phyloP scores from a whole-genome alignment of 2,329 filamentous ascomycete species.

The Colletotrichum sp. region DNA sequence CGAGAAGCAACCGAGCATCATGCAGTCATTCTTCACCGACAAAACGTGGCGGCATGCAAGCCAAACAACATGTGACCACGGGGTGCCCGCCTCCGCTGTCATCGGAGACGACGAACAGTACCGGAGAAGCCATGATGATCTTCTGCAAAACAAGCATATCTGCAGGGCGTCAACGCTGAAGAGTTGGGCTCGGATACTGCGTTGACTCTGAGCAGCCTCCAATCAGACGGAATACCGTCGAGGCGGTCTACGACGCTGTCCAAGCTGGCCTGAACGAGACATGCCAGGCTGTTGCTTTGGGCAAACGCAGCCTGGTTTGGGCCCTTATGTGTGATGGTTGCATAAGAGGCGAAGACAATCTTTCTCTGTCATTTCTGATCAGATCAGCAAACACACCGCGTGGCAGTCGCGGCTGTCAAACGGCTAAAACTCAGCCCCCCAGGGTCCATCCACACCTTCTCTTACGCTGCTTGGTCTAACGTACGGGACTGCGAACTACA shows the following conservation, averaged over 20 bases:
- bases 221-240: neutral
- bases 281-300: neutral
- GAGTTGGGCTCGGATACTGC: neutral
- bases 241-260: neutral
- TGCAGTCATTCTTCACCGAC: constrained; percentile 17
- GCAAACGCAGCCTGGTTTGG: neutral
- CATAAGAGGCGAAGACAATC: neutral
- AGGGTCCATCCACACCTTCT: neutral
- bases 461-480: rapidly evolving
- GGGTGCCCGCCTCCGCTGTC: neutral
- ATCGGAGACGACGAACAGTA: neutral
- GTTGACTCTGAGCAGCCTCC: neutral
- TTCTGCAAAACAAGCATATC: neutral
- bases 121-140: neutral
- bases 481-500: neutral
- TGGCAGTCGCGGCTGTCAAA: neutral
- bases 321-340: neutral
- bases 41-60: neutral
- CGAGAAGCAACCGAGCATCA: neutral
- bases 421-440: neutral
- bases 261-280: neutral
- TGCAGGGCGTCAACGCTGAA: neutral
- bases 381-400: neutral
- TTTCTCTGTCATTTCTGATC: constrained; percentile 15
- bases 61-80: neutral